These are phyloP conservation scores for Rutidosis leptorrhynchoides DNA, from an alignment of 129 eudicot species.

Conservation along the genomic window DNA sequence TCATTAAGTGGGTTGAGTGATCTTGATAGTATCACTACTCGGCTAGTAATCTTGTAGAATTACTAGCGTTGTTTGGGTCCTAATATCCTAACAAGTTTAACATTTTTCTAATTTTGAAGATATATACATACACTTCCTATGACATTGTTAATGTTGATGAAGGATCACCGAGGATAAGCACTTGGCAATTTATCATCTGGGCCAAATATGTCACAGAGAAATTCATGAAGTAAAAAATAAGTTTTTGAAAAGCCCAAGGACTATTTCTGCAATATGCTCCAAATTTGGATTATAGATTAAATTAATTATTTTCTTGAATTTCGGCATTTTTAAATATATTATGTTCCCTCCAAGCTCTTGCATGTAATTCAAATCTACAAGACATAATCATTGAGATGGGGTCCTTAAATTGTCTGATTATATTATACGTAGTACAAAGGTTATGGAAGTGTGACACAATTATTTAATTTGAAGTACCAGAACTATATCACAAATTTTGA, in stretches of 20 bases:
- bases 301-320: not conserved
- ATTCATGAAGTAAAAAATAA: not conserved
- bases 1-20: no score
- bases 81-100: no score
- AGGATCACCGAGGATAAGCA: no score
- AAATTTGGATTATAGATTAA: not conserved
- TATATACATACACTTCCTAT: no score
- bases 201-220: slow-evolving; percentile 5
- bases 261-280: slow-evolving; percentile 1
- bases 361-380: not conserved
- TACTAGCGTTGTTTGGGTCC: no score
- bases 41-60: no score
- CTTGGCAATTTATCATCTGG: not conserved
- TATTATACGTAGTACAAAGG: not conserved
- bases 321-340: slow-evolving; percentile 9
- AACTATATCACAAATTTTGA: not conserved
- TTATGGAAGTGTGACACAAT: not conserved
- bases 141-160: not conserved
- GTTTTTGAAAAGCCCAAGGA: slow-evolving; percentile 10
- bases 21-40: no score
- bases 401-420: slow-evolving; percentile 10
- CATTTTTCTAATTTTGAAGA: no score
- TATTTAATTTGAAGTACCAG: not conserved
- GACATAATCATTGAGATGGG: not conserved
- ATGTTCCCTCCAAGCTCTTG: slow-evolving; percentile 13